Evolutionary conservation across 495 filamentous ascomycete genomes (phyloP).

Genomic region (Hypoxylon rickii): DNA sequence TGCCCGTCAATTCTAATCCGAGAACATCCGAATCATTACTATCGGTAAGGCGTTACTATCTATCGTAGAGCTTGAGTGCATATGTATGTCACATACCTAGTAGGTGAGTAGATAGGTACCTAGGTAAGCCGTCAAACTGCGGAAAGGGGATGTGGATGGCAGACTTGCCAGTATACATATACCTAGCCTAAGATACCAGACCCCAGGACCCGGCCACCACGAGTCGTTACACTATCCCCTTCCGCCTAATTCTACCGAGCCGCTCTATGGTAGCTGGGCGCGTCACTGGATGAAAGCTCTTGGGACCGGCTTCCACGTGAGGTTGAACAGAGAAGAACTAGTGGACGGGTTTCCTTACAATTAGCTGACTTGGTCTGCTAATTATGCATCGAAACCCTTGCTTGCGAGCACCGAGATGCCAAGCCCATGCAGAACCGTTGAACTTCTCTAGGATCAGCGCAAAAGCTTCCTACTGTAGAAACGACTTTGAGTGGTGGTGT

Average conservation of each 20-base stretch:
- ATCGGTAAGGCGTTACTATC: no score
- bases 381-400: constrained; percentile 30
- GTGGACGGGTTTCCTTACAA: constrained; percentile 18
- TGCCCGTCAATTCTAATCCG: constrained; percentile 5
- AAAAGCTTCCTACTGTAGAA: constrained; percentile 18
- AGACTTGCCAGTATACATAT: constrained; percentile 9
- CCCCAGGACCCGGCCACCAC: constrained; percentile 13
- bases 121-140: background rate
- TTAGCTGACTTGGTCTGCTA: constrained; percentile 9
- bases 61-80: no score
- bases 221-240: constrained; percentile 13
- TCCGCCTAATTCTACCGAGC: no score
- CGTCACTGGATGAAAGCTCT: constrained; percentile 18
- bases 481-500: constrained; percentile 12
- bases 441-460: constrained; percentile 22
- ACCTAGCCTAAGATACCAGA: constrained; percentile 25
- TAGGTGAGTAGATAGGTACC: background rate
- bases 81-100: background rate
- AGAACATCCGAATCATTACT: constrained; percentile 16
- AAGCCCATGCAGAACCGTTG: constrained; percentile 19
- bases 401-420: constrained; percentile 19
- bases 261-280: no score
- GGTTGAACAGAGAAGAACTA: constrained; percentile 2
- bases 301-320: constrained; percentile 18
- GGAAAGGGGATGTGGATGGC: constrained; percentile 8